Percentiles rank a stretch among this genome's conserved stretches.
Conservation (phyloP, 805 yeast genomes). For the Diddensiella caesifluorescens region DNA sequence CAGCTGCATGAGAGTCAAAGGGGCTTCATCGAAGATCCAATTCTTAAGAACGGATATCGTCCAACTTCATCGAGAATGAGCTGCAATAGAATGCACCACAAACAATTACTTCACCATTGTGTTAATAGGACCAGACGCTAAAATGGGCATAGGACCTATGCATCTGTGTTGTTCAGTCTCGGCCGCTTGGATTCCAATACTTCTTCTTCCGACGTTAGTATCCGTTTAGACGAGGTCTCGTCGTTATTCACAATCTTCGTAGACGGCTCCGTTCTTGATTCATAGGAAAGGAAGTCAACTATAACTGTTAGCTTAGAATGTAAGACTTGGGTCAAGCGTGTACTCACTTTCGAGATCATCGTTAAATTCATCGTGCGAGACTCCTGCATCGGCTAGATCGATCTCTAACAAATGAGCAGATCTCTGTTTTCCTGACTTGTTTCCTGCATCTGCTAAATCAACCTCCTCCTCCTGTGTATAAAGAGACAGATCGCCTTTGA, state of each 20-base stretch:
- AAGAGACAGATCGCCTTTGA: too few species aligned
- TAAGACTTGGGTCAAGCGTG: too few species aligned
- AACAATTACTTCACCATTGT: background rate
- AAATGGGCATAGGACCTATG: too few species aligned
- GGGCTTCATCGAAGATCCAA: background rate
- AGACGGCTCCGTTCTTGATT: too few species aligned
- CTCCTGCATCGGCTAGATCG: background rate
- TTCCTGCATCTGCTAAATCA: background rate
- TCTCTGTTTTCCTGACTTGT: background rate
- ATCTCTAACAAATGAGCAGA: background rate
- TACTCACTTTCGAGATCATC: conserved; percentile 18
- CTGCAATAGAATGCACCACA: background rate
- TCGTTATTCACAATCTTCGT: too few species aligned
- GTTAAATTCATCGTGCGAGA: conserved; percentile 6
- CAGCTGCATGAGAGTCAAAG: background rate
- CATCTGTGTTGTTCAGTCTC: too few species aligned
- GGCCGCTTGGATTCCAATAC: too few species aligned
- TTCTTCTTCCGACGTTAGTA: too few species aligned
- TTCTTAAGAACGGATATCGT: background rate
- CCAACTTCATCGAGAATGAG: background rate
- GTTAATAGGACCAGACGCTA: too few species aligned
- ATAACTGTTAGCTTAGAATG: too few species aligned
- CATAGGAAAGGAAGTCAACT: too few species aligned
- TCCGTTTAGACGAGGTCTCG: too few species aligned
- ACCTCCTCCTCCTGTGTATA: background rate